phyloP scores from a whole-genome alignment of 2,329 filamentous ascomycete genomes.

The Cladosporium sp. region DNA sequence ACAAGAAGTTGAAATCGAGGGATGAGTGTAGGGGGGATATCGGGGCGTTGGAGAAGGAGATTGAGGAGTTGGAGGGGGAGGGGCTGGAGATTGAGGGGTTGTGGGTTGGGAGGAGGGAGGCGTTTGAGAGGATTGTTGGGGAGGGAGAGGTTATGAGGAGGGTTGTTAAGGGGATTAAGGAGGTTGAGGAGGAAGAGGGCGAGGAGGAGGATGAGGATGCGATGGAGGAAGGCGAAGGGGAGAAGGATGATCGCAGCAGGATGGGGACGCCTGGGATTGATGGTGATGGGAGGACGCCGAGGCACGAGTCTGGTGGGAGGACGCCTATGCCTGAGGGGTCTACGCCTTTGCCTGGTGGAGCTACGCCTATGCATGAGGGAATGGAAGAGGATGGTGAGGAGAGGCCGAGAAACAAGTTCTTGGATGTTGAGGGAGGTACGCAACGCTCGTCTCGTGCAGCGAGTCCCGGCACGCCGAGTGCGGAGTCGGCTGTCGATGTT shows the following conservation, averaged over 20 bases:
- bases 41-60: slow-evolving; percentile 82
- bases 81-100: slow-evolving; percentile 77
- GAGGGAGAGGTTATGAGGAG: slow-evolving; percentile 84
- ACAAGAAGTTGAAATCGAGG: slow-evolving; percentile 75
- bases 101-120: slow-evolving; percentile 80
- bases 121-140: slow-evolving; percentile 85
- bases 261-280: slow-evolving; percentile 49
- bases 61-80: slow-evolving; percentile 81
- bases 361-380: slow-evolving; percentile 42
- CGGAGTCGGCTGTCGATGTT: slow-evolving; percentile 28
- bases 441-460: slow-evolving; percentile 26
- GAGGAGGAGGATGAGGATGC: slow-evolving; percentile 64
- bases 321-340: slow-evolving; percentile 17
- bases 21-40: slow-evolving; percentile 79
- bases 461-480: slow-evolving; percentile 26
- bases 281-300: slow-evolving; percentile 33
- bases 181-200: slow-evolving; percentile 85
- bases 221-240: slow-evolving; percentile 47
- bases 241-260: slow-evolving; percentile 45
- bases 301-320: slow-evolving; percentile 15
- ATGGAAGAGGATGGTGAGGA: slow-evolving; percentile 25
- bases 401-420: slow-evolving; percentile 30
- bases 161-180: slow-evolving; percentile 90
- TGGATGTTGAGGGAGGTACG: slow-evolving; percentile 31
- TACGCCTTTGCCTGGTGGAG: slow-evolving; percentile 33